Percentiles rank a stretch among this genome's conserved stretches.
phyloP scores from a whole-genome alignment of 2,329 filamentous ascomycete species.

The Botryotinia narcissicola region DNA sequence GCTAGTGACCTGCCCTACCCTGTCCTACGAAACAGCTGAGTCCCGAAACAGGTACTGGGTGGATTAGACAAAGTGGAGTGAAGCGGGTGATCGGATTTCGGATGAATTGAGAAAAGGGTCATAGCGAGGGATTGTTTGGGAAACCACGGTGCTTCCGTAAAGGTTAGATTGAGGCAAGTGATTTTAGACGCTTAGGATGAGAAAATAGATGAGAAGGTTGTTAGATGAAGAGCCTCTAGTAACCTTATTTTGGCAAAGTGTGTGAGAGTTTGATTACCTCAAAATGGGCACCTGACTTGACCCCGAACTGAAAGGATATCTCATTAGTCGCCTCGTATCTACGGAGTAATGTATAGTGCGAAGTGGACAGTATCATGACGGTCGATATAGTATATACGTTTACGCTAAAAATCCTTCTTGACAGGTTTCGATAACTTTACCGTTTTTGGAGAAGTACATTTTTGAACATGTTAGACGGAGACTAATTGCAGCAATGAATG shows the following conservation, averaged over 20 bases:
- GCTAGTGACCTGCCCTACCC: conserved; percentile 12
- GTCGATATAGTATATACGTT: not conserved
- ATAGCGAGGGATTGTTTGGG: conserved; percentile 6
- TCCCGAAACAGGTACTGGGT: conserved; percentile 14
- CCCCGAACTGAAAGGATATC: not conserved
- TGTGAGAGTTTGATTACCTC: conserved; percentile 7
- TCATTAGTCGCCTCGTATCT: not conserved
- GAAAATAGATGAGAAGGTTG: not conserved
- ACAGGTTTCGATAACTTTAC: not conserved
- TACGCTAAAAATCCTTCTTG: not conserved
- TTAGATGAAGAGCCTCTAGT: not conserved
- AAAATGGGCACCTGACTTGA: not conserved
- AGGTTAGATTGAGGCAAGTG: not conserved
- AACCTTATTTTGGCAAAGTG: not conserved
- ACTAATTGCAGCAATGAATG: not conserved
- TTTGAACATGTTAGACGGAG: not conserved
- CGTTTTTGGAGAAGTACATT: not conserved
- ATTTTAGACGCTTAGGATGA: not conserved
- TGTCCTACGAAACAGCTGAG: conserved; percentile 13
- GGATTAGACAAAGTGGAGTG: conserved; percentile 8
- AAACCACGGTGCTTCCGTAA: not conserved
- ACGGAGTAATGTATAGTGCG: not conserved
- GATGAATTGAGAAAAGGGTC: conserved; percentile 10
- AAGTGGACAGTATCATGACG: not conserved
- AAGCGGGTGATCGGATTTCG: conserved; percentile 12